Base-by-base conservation (phyloP, 495 filamentous ascomycete genomes). In the Apodospora peruviana region DNA sequence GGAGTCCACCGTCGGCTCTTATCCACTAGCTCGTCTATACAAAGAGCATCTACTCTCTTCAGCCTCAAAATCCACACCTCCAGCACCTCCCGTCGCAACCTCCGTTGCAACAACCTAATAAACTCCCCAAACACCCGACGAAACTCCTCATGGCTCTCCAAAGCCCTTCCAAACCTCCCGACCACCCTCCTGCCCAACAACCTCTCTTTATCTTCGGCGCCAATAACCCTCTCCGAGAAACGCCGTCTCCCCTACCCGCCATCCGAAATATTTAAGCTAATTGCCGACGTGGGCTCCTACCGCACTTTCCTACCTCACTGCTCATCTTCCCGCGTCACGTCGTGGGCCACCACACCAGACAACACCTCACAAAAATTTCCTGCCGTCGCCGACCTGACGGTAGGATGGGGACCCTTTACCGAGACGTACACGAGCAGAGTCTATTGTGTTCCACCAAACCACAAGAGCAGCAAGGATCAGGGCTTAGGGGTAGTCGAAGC, bases 211-310 rank as follows among this genome's bases (percentile, higher is more conserved):
- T n/a, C n/a, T n/a, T n/a, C n/a, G n/a, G n/a, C n/a, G n/a, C n/a
- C n/a, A n/a, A n/a, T n/a, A 43, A 80, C 72, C 55, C 79, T 96
- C 53, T 77, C 75, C 51, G 88, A 87, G 17, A 74, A 78, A 37
- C 86, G 87, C 51, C 84, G 76, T n/a, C 85, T 98, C 50, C 87
- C 87, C 22, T 94, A 94, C 77, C 68, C 81, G 1, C 74, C 82
- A 40, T 47, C 59, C 4, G 68, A 78, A 0, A 79, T 98, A 55
- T 96, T 89, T 83, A 70, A 71, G 48, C 72, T 96, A 25, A 87
- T 96, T 65, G 78, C 89, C 61, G 87, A 95, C 62, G 82, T 96
- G 52, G 75, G 85, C 65, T 79, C 77, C 56, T 98, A 96, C 82
- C 67, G 69, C 36, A 58, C 69, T 53, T 97, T 94, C 80, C 80